Base-by-base conservation (phyloP, 208 protist species). In the Wallacemonas sp. region DNA sequence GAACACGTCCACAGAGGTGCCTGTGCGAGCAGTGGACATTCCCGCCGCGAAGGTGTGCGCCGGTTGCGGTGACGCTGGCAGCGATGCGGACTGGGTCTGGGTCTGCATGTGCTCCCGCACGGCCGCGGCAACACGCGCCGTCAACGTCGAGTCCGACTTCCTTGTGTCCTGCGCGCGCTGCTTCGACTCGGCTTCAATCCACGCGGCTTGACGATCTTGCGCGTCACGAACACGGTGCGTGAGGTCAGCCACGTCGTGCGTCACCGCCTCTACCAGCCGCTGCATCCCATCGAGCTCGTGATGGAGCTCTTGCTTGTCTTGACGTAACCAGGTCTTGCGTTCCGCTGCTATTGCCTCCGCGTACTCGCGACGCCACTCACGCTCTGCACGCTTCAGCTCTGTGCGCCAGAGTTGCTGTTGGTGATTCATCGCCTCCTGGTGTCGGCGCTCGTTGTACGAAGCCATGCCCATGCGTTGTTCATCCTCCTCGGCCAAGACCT, bases 401-500 rank as follows among this genome's bases (percentile, higher is more conserved):
- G 63, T 49, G 19, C 31, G 36, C 47, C 62, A 55, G 28, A 9
- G 2, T 49, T 47, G 8, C 19, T 53, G 39, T 51, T 54, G 59
- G 5, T 15, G 22, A 12, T 44, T 27, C 15, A 15, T 24, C 5
- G 26, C 17, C 28, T 74, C 30, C 31, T 24, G 46, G 47, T 80
- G 66, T 8, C 66, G 62, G 0, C 49, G 66, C 69, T 72, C 73
- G 30, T 61, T 68, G 27, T 72, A 53, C 24, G 49, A 68, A 39
- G 64, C 69, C 41, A 66, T 31, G 26, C 64, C 44, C 45, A 72
- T 72, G 51, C 71, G 75, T 4, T 62, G 66, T 27, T 76, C 68
- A 42, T 82, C 78, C 39, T 80, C 77, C 42, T 84, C 87, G 15
- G 60, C 45, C 27, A 88, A 54, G 15, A 88, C 71, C 36, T 69